Evolutionary conservation across 2,329 filamentous ascomycete species (phyloP), one percentile per base, ranked within the genome.

Genomic region (Fonsecaea nubica): DNA sequence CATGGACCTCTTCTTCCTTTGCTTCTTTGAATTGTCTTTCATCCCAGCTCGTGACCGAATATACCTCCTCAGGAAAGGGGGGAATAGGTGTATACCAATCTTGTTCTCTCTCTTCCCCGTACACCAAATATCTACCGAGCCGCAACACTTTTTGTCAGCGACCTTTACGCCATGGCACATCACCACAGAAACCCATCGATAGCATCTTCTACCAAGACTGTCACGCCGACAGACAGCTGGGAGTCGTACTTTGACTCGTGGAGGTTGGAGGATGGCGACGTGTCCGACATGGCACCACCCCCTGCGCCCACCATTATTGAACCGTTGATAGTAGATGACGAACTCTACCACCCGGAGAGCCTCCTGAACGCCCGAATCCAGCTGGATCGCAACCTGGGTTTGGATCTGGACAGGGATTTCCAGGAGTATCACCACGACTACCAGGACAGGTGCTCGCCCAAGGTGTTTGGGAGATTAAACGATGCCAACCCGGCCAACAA

Each of bases 221-320:
- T 50, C 30, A 70, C 68, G 9, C 65, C 65, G 8, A 68, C 45
- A 6, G 65, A 70, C 57, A 57, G 63, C 57, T 68, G 68, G 68
- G 62, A 64, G 33, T 70, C 68, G n/a, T 70, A 70, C 45, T 70
- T 70, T 55, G 68, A 70, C 54, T 68, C 53, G 12, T 70, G 68
- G 68, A 61, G 33, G n/a, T 33, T 12, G 57, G 68, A 70, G 42
- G 68, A 70, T 53, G 42, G 35, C 18, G 52, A 68, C 33, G 56
- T 68, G 25, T 54, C 65, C 6, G 55, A 60, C 25, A 32, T 42
- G 40, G 25, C 38, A 48, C 57, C 57, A 18, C 57, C 38, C 42
- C 57, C 30, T 48, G 40, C 18, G 25, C 52, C 38, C n/a, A n/a
- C 60, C 13, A 45, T 55, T 25, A 25, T 62, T 15, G 68, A 70